phyloP scores from a whole-genome alignment of 2,329 filamentous ascomycete species.

The Decorospora gaudefroyi region DNA sequence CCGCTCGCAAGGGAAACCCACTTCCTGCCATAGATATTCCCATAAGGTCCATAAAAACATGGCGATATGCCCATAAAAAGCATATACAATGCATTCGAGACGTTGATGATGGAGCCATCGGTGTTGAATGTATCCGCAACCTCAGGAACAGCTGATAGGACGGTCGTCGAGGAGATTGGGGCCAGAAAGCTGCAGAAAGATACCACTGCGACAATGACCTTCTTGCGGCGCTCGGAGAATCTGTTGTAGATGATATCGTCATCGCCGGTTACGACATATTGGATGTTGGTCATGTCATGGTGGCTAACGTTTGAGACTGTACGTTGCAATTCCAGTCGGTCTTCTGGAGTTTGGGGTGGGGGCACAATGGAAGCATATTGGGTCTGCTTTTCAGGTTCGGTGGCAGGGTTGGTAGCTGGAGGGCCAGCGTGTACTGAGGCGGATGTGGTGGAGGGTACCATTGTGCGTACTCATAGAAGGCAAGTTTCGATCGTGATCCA shows the following conservation, averaged over 20 bases:
- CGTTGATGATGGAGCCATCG: slow-evolving; percentile 70
- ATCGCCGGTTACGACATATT: slow-evolving; percentile 38
- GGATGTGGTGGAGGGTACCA: slow-evolving; percentile 33
- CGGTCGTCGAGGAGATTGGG: slow-evolving; percentile 73
- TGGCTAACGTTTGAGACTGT: slow-evolving; percentile 40
- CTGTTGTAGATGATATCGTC: slow-evolving; percentile 65
- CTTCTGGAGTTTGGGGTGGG: slow-evolving; percentile 22
- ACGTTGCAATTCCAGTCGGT: slow-evolving; percentile 36
- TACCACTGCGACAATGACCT: slow-evolving; percentile 68
- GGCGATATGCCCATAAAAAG: slow-evolving; percentile 68
- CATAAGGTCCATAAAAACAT: slow-evolving; percentile 73
- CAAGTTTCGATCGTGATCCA: not conserved
- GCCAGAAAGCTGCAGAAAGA: slow-evolving; percentile 77
- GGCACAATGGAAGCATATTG: slow-evolving; percentile 40
- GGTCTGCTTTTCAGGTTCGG: slow-evolving; percentile 33
- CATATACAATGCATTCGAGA: slow-evolving; percentile 76
- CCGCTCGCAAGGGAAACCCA: slow-evolving; percentile 64
- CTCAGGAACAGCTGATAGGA: slow-evolving; percentile 74
- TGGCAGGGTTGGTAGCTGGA: slow-evolving; percentile 2
- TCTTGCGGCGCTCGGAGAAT: slow-evolving; percentile 65
- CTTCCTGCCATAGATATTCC: slow-evolving; percentile 54
- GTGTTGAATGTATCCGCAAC: slow-evolving; percentile 68
- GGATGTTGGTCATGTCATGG: slow-evolving; percentile 39
- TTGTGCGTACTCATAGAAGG: slow-evolving; percentile 36
- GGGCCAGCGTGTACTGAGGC: slow-evolving; percentile 24